phyloP scores from a whole-genome alignment of 768 basidiomycete species.

The Gelatoporia subvermispora region DNA sequence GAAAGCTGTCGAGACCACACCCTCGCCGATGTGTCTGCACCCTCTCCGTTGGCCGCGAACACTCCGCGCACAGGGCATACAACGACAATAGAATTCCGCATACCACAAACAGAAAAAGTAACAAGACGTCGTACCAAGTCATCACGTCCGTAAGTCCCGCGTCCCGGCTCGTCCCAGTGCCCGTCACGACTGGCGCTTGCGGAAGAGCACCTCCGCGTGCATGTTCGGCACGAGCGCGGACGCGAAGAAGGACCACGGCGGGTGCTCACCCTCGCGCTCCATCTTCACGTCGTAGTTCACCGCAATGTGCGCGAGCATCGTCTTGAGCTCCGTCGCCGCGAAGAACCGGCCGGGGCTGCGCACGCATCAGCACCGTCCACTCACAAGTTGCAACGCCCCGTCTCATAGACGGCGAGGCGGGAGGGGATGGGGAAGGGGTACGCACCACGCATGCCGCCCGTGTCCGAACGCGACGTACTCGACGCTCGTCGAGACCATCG shows the following conservation, averaged over 20 bases:
- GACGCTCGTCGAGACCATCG: slow-evolving; percentile 21
- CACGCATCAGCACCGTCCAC: not conserved
- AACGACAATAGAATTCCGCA: no score
- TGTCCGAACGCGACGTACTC: slow-evolving; percentile 28
- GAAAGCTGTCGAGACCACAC: no score
- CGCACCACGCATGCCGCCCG: slow-evolving; percentile 20
- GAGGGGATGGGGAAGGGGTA: not conserved
- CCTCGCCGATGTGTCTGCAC: no score
- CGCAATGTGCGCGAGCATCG: slow-evolving; percentile 20
- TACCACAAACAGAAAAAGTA: no score
- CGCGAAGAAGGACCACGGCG: not conserved
- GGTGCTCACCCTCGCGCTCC: slow-evolving; percentile 11
- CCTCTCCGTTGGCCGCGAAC: no score
- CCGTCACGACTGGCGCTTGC: slow-evolving; percentile 14
- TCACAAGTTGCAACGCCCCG: not conserved
- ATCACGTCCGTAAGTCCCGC: no score
- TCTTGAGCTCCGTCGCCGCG: slow-evolving; percentile 19
- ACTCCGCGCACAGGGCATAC: no score
- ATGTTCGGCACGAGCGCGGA: slow-evolving; percentile 3
- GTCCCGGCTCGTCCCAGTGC: no score
- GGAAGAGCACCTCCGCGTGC: slow-evolving; percentile 16
- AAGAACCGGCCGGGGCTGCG: slow-evolving; percentile 24
- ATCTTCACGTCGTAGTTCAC: slow-evolving; percentile 20
- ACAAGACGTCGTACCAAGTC: no score
- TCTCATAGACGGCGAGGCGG: not conserved